Conservation (phyloP, 2,329 filamentous ascomycete genomes). For the Hypoxylon sp. region DNA sequence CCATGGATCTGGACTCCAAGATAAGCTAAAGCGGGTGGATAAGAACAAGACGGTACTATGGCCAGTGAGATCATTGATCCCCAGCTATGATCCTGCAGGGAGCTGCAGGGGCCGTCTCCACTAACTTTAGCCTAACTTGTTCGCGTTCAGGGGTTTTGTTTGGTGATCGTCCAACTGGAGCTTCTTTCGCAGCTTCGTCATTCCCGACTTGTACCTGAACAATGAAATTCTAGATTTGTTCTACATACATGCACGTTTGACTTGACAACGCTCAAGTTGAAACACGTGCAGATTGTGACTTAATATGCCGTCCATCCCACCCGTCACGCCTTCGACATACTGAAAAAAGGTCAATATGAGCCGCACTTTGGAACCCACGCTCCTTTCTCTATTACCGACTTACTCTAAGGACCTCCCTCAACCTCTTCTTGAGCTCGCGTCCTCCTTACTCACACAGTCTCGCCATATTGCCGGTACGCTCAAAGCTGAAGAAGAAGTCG, state of each 20-base stretch:
- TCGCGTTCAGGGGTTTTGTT: slow-evolving; percentile 23
- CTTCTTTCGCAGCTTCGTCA: slow-evolving; percentile 13
- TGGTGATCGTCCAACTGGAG: slow-evolving; percentile 24
- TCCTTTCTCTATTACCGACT: slow-evolving; percentile 81
- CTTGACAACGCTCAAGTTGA: neutral
- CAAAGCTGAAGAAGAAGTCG: slow-evolving; percentile 89
- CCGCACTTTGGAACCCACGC: slow-evolving; percentile 78
- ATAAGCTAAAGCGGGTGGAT: slow-evolving; percentile 34
- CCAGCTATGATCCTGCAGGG: slow-evolving; percentile 31
- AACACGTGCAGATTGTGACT: neutral
- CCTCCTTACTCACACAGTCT: slow-evolving; percentile 84
- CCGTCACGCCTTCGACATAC: neutral
- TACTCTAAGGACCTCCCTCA: slow-evolving; percentile 76
- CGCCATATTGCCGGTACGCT: slow-evolving; percentile 81
- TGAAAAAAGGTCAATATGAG: slow-evolving; percentile 70
- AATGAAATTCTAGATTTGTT: neutral
- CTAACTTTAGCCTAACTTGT: slow-evolving; percentile 33
- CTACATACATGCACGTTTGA: neutral
- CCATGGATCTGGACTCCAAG: slow-evolving; percentile 33
- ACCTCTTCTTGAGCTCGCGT: slow-evolving; percentile 79
- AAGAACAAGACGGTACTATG: slow-evolving; percentile 8
- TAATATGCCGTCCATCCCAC: neutral
- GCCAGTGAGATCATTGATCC: slow-evolving; percentile 26
- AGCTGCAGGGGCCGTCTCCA: slow-evolving; percentile 35
- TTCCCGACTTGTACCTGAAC: neutral